phyloP scores from a whole-genome alignment of 805 yeast genomes.

The Clavispora vitiphila region DNA sequence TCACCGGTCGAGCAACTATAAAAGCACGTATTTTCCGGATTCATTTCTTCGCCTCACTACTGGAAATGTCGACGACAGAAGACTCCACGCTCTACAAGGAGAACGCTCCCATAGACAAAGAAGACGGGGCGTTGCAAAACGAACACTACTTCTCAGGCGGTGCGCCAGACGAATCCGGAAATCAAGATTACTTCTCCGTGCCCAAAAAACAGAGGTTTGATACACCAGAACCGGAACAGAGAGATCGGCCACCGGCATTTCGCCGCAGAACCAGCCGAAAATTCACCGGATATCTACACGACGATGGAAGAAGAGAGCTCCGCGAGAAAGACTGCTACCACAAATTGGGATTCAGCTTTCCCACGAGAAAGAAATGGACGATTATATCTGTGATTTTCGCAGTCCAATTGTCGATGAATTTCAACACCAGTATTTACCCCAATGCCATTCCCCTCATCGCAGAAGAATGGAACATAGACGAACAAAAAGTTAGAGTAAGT shows the following conservation, averaged over 20 bases:
- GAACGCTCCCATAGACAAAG: neutral
- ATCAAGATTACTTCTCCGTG: neutral
- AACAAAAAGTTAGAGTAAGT: slow-evolving; percentile 21
- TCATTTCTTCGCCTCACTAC: no score
- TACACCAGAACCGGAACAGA: neutral
- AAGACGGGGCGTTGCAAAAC: neutral
- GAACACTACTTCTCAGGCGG: neutral
- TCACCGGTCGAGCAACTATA: no score
- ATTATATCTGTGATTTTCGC: slow-evolving; percentile 31
- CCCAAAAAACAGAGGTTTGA: neutral
- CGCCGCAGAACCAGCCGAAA: neutral
- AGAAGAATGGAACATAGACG: slow-evolving; percentile 19
- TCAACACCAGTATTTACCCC: slow-evolving; percentile 33
- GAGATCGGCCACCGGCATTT: neutral
- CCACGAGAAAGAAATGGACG: slow-evolving; percentile 29
- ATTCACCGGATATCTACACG: slow-evolving; percentile 15
- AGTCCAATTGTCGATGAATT: slow-evolving; percentile 39
- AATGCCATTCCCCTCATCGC: slow-evolving; percentile 18
- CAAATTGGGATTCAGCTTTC: slow-evolving; percentile 28
- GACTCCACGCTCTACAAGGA: neutral
- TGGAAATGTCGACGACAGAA: neutral
- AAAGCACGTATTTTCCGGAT: neutral
- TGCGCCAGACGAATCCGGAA: neutral
- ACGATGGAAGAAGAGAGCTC: slow-evolving; percentile 23
- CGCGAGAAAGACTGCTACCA: slow-evolving; percentile 33